Base-by-base conservation (phyloP, 192 early-diverging fungal genomes). In the Coemansia sp. region DNA sequence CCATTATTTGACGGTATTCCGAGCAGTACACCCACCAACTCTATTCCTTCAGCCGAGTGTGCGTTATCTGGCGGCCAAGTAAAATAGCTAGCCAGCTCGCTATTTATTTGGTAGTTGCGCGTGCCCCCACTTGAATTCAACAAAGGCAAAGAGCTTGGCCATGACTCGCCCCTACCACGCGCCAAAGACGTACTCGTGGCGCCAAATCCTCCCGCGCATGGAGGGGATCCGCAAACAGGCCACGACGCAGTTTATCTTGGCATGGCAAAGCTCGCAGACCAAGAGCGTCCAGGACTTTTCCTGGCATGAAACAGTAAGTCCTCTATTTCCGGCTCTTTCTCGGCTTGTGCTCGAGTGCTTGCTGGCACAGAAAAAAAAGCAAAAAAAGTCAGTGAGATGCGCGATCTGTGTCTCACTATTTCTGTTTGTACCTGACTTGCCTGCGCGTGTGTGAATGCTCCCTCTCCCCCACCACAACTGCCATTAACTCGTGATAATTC, bases 231-330 rank as follows among this genome's bases (percentile, higher is more conserved):
- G 79, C 36, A 65, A 50, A 37, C 73, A 72, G 50, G 79, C 79
- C 36, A 82, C 73, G 20, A 68, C 75, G 38, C 79, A 82, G 59
- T 82, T 82, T 65, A 73, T 82, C 50, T 64, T 56, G 28, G 70
- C 79, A 33, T 82, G 79, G 79, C 63, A 62, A 61, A 62, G 39
- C 69, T 64, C 79, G 21, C 59, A 61, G 56, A 25, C 70, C 25
- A 69, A 47, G 13, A 35, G 61, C 28, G 62, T 61, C 14, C 62
- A 67, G 37, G 70, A 68, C 61, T 82, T 82, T 82, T 66, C 69
- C 41, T 82, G 79, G 79, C 79, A 82, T n/a, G 79, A 82, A 69
- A 82, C 73, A 8, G 79, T 82, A 82, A 73, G 77, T 37, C 37
- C 26, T 13, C 20, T 5, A 16, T 18, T 23, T 14, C 13, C 26